Evolutionary conservation across 2,329 filamentous ascomycete genomes (phyloP), one percentile per base, ranked within the genome.

Genomic region (Colletotrichum phormii): DNA sequence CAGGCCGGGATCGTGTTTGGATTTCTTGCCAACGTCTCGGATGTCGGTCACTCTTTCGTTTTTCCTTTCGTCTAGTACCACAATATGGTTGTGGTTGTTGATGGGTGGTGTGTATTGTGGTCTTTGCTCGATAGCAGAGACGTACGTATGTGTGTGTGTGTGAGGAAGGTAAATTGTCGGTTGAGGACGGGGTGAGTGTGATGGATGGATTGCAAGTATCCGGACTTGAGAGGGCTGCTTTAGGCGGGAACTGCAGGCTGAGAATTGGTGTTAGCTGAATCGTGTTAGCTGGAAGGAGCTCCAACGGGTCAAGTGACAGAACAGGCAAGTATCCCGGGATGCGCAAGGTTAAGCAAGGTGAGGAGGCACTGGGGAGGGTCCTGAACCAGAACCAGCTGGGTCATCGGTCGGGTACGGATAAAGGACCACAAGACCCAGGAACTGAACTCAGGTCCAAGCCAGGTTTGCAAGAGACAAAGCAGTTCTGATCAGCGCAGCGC

Each of bases 1-100:
- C 72, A 75, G 66, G 66, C 73, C 49, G 54, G 64, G 66, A 64
- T 42, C 46, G 57, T 63, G 73, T 75, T 75, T 68, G 18, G 67
- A 72, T 64, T 64, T 66, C 51, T 75, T 55, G 72, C 54, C 58
- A 61, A 33, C 65, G 70, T 73, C 69, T 63, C 61, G 60, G 37
- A 51, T 71, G 61, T 57, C n/a, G 37, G 26, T 33, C 13, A 55
- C 29, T 55, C 15, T 46, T 62, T 63, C 46, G 6, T 55, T 24
- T 68, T 63, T n/a, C 24, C 11, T 4, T 8, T 55, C 31, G 9
- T 64, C 33, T 54, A 12, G 11, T 63, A 8, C 26, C 4, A 11
- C 22, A 13, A 7, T 37, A 18, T 55, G 49, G 7, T 18, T 15
- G 18, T 13, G 26, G 42, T 9, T 18, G 46, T 54, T 42, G 37